A percentile compares a stretch with the other conserved stretches of the same genome.
These are phyloP conservation scores for Alternaria angustiovoidea DNA, from an alignment of 2,329 filamentous ascomycete species.

Conservation along the genomic window DNA sequence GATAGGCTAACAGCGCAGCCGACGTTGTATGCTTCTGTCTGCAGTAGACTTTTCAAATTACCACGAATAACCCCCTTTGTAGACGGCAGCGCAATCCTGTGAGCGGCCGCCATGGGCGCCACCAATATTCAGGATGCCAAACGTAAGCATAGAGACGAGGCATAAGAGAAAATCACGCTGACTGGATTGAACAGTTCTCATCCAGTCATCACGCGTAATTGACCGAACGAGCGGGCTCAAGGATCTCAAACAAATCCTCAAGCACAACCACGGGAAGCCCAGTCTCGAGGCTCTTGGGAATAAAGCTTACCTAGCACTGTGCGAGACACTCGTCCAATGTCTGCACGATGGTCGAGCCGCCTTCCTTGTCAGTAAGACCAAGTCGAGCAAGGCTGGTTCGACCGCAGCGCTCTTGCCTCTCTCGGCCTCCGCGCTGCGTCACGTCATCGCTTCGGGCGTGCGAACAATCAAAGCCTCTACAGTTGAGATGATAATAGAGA, in stretches of 20 bases:
- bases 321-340: constrained; percentile 79
- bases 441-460: constrained; percentile 74
- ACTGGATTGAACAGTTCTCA: constrained; percentile 34
- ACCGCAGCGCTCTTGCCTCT: constrained; percentile 65
- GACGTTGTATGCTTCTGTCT: not conserved
- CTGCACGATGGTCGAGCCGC: constrained; percentile 71
- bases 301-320: constrained; percentile 80
- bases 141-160: constrained; percentile 24
- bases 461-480: constrained; percentile 77
- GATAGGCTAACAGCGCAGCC: not conserved
- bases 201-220: constrained; percentile 41
- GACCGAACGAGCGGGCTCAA: constrained; percentile 62
- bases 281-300: constrained; percentile 66
- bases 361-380: constrained; percentile 62
- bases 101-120: constrained; percentile 34
- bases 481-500: constrained; percentile 78
- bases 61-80: not conserved
- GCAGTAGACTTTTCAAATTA: not conserved
- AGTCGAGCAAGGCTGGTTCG: constrained; percentile 29
- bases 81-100: constrained; percentile 14
- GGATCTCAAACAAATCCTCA: constrained; percentile 65
- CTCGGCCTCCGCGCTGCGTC: constrained; percentile 75
- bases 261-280: constrained; percentile 58
- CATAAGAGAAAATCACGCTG: constrained; percentile 6
- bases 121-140: constrained; percentile 49